Evolutionary conservation across 768 basidiomycete species (phyloP), one percentile per base, ranked within the genome.

Genomic region (Boletus rubescentipes): DNA sequence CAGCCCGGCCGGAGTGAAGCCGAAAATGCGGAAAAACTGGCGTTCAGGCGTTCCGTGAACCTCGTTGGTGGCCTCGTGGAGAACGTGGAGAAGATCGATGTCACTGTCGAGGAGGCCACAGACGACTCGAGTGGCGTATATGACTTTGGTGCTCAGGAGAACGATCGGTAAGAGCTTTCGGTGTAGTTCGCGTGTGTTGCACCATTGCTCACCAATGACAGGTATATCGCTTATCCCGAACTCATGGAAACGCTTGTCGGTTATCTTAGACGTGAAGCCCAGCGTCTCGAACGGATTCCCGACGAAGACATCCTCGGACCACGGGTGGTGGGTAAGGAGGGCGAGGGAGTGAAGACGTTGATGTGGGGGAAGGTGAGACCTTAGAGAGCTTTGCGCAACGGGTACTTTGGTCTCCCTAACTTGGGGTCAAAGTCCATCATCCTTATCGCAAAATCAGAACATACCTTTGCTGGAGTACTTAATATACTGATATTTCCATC

Each of bases 91-190:
- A 83, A 83, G 55, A 62, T 87, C 26, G 78, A 82, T 51, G 66
- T 86, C 16, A 79, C 80, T 45, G 76, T 74, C 46, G 86, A 86
- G 64, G 84, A 86, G 62, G 62, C 71, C 16, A 75, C 69, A 21
- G 88, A 91, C 53, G 87, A 90, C 59, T 77, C 78, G 21, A 85
- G 83, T 10, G 86, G 89, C 12, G 86, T 91, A 34, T 80, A 85
- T 53, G 89, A 90, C 67, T 90, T 86, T 67, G 66, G 73, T 14
- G 77, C 80, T 0, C 66, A 73, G 20, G 81, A 89, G 59, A 79
- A 48, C 29, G 70, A 68, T 35, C 64, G 66, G 69, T 70, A 52
- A 55, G 66, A 36, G 49, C 15, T 37, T 47, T 23, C 39, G 7
- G 3, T 38, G 14, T 29, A 15, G 2, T 6, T 41, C 12, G 23